These are phyloP conservation scores for Teratosphaeria viscida DNA, from an alignment of 2,329 filamentous ascomycete species.

Conservation along the genomic window DNA sequence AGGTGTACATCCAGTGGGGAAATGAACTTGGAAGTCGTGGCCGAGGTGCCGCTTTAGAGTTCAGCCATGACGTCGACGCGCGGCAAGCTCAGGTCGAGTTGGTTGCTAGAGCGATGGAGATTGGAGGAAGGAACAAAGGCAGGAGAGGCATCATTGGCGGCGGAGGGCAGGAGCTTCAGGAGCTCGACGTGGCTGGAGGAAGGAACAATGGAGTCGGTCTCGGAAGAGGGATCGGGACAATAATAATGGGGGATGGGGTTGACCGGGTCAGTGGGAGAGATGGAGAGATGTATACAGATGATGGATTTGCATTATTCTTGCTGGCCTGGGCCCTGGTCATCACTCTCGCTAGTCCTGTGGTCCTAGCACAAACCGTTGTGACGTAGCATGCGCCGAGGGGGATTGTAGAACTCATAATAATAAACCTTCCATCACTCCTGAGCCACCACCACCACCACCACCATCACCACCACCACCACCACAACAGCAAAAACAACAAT, in stretches of 20 bases:
- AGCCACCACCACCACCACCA: background rate
- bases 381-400: background rate
- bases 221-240: background rate
- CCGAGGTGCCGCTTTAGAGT: background rate
- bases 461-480: background rate
- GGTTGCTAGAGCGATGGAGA: background rate
- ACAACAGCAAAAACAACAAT: too few relatives aligned
- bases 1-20: background rate
- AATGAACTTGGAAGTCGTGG: background rate
- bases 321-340: background rate
- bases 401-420: background rate
- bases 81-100: background rate
- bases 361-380: background rate
- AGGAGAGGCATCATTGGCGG: background rate
- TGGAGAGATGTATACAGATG: background rate
- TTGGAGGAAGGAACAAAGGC: background rate
- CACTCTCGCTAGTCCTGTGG: background rate
- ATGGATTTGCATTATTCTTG: background rate
- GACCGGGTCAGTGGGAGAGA: background rate
- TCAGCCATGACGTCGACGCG: background rate
- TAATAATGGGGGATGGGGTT: background rate
- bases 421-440: background rate
- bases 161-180: background rate
- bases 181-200: background rate
- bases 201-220: background rate